Conservation (phyloP, 352 stramenopile species). For the Phytophthora tentaculata region DNA sequence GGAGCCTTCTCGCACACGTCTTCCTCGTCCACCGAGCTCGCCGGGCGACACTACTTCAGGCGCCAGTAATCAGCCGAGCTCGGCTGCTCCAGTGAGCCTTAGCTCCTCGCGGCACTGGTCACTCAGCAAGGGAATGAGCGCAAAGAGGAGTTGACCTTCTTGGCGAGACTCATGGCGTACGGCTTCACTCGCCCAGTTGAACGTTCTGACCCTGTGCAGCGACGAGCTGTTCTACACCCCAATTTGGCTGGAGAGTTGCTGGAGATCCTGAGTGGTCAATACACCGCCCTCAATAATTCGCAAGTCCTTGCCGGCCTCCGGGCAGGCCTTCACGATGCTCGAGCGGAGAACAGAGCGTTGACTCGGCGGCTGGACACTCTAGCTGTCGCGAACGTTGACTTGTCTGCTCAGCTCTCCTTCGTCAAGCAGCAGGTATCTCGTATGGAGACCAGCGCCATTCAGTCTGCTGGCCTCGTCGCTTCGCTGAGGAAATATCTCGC, state of each 20-base stretch:
- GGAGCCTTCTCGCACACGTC: not conserved
- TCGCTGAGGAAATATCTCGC: not conserved
- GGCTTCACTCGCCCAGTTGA: not conserved
- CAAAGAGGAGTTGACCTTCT: not conserved
- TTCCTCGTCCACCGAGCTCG: not conserved
- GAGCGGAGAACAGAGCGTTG: not conserved
- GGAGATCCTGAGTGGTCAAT: not conserved
- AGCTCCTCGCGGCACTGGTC: not conserved
- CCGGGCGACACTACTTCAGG: not conserved
- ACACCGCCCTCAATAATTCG: not conserved
- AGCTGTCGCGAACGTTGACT: not conserved
- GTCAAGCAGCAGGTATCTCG: not conserved
- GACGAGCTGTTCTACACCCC: not conserved
- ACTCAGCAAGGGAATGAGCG: not conserved
- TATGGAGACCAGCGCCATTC: not conserved
- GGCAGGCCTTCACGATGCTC: not conserved
- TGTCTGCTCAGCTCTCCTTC: not conserved
- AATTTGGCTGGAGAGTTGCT: not conserved
- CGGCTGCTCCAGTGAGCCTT: not conserved
- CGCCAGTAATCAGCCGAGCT: not conserved
- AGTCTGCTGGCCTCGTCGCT: not conserved
- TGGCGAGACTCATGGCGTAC: not conserved
- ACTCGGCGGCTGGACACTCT: not conserved
- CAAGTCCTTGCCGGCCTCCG: not conserved
- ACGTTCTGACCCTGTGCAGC: not conserved